These are phyloP conservation scores for Hemisphaericaspora subhashii DNA, from an alignment of 1,139 yeast genomes.

Conservation along the genomic window DNA sequence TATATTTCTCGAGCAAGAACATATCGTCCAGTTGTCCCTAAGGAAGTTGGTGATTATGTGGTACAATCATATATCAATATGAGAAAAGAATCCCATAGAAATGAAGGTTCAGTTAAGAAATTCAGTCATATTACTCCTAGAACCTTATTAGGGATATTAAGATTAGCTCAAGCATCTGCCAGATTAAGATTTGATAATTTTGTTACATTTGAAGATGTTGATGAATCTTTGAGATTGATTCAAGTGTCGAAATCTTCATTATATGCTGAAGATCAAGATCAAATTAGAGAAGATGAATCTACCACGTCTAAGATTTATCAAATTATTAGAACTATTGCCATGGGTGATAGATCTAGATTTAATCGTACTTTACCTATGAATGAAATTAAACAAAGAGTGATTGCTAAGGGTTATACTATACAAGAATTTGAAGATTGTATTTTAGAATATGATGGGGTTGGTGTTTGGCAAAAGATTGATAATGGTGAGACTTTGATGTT, in stretches of 20 bases:
- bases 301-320: slow-evolving; percentile 60
- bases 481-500: slow-evolving; percentile 58
- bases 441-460: slow-evolving; percentile 67
- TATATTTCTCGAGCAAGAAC: slow-evolving; percentile 85
- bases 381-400: slow-evolving; percentile 64
- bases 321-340: slow-evolving; percentile 54
- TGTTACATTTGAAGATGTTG: slow-evolving; percentile 82
- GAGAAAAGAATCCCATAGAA: slow-evolving; percentile 85
- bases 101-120: slow-evolving; percentile 75
- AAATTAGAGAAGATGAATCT: slow-evolving; percentile 51
- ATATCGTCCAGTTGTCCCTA: slow-evolving; percentile 84
- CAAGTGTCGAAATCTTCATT: slow-evolving; percentile 86
- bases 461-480: slow-evolving; percentile 76
- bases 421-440: slow-evolving; percentile 77
- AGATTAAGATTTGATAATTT: slow-evolving; percentile 75
- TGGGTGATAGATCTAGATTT: slow-evolving; percentile 43
- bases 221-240: slow-evolving; percentile 87
- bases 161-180: slow-evolving; percentile 94
- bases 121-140: slow-evolving; percentile 93
- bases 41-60: slow-evolving; percentile 83
- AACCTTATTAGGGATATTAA: slow-evolving; percentile 84
- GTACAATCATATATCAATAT: slow-evolving; percentile 84
- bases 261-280: slow-evolving; percentile 49
- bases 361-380: slow-evolving; percentile 52
- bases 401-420: slow-evolving; percentile 82